Evolutionary conservation across 306 rosid species (phyloP), one percentile per base, ranked within the genome.

Genomic region (Cucurbita pepo): DNA sequence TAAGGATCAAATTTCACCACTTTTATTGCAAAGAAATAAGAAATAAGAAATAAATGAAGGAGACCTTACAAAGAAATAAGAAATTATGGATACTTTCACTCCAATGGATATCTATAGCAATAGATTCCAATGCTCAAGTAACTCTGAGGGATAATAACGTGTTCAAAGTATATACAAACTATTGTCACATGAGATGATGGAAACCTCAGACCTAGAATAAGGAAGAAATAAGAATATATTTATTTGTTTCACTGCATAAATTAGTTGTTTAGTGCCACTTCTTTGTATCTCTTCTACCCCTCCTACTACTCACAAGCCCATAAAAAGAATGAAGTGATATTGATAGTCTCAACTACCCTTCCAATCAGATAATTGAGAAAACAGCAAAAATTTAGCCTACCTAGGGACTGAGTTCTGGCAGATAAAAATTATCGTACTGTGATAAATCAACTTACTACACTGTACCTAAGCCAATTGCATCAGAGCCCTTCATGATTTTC

Each of bases 401-500:
- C 69, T 8, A 18, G 22, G 8, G 41, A 63, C 52, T 40, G 9
- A n/a, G 69, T 63, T 41, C 18, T 63, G 34, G 51, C 51, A 63
- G 36, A 63, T 41, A 16, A 63, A 18, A 63, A 25, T 16, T 57
- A 25, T 57, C 25, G 62, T 10, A 37, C 13, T 16, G 8, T 55
- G 18, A 64, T 43, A 43, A 66, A 65, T 43, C 11, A 4, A 43
- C 71, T 66, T 66, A 30, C 11, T 66, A 22, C 44, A 66, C 2
- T 47, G 40, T 83, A 94, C 98, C 98, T 85, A 94, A 81, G 75
- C 98, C 98, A 77, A 94, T 94, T 79, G 98, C 98, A 81, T 94
- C 97, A 16, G 97, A 89, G 56, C 98, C 97, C 86, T 90, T 94
- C 96, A 94, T 87, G 74, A 94, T 94, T 83, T 94, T 90, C 82